Conservation (phyloP, 176 grass and related monocot species). For the Oryza brachyantha region DNA sequence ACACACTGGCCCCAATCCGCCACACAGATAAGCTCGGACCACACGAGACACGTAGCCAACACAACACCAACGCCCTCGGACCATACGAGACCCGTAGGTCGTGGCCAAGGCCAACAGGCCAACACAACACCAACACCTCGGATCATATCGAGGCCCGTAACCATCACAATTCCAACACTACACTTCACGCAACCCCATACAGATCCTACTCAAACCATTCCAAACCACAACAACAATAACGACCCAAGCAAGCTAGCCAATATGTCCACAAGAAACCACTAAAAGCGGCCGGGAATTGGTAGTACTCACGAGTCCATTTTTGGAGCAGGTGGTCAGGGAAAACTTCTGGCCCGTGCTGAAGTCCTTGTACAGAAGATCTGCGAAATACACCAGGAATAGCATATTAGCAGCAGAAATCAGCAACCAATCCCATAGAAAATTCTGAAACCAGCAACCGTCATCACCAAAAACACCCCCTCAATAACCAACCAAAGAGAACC, state of each 20-base stretch:
- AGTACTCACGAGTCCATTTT: conserved; percentile 59
- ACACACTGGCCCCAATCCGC: neutral
- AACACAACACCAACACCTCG: neutral
- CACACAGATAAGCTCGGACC: neutral
- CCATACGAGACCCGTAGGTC: too few relatives aligned
- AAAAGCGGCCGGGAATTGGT: neutral
- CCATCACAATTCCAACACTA: too few relatives aligned
- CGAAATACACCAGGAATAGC: neutral
- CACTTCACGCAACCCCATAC: neutral
- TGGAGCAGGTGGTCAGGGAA: conserved; percentile 45
- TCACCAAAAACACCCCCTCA: neutral
- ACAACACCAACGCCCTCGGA: neutral
- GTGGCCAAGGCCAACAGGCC: too few relatives aligned
- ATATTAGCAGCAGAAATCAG: conserved; percentile 1
- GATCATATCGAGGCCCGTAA: too few relatives aligned
- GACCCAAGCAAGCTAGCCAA: neutral
- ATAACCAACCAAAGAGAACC: neutral
- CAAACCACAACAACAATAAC: neutral
- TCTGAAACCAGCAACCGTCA: neutral
- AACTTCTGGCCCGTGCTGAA: conserved; percentile 62
- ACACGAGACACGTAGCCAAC: neutral
- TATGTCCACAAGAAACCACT: neutral
- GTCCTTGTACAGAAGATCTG: conserved; percentile 66
- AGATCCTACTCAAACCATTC: neutral
- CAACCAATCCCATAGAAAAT: neutral